Base-by-base conservation (phyloP, 1,284 basidiomycete genomes). In the Volvariella volvacea region DNA sequence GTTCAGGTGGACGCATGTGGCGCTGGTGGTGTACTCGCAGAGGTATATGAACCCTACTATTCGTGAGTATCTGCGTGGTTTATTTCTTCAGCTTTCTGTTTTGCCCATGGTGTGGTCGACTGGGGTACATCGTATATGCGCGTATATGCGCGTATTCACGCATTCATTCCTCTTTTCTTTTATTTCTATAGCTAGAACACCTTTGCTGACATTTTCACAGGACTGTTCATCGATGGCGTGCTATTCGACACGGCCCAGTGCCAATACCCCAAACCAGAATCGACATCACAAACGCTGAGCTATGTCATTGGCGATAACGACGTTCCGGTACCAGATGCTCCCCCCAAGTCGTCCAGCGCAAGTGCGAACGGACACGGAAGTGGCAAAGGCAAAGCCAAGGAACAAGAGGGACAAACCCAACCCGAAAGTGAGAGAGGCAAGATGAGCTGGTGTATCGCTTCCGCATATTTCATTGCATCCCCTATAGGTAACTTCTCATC, bases 401-500 rank as follows among this genome's bases (percentile, higher is more conserved):
- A n/a, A n/a, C n/a, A n/a, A n/a, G n/a, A n/a, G n/a, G n/a, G n/a
- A n/a, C n/a, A n/a, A n/a, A n/a, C n/a, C n/a, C n/a, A n/a, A n/a
- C n/a, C n/a, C n/a, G n/a, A n/a, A n/a, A n/a, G n/a, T n/a, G n/a
- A n/a, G 1, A 54, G 60, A 21, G 65, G 64, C 4, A 56, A 59
- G 10, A 70, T 79, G 62, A 79, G 74, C 47, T 89, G 84, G 85
- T 85, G 78, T 50, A 57, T 88, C 22, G 79, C 80, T 1, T 85
- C 84, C 1, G 70, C 78, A 1, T 77, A 82, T 55, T 55, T 90
- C 16, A 54, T 88, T 31, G 71, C 76, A 15, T 53, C 65, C 4
- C 77, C 85, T 1, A 57, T 90, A 28, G 69, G 85, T 85, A 55
- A 47, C 61, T n/a, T n/a, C n/a, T n/a, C n/a, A n/a, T 28, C 54